Evolutionary conservation across 495 filamentous ascomycete species (phyloP), one percentile per base, ranked within the genome.

Genomic region (Lepidopterella palustris): DNA sequence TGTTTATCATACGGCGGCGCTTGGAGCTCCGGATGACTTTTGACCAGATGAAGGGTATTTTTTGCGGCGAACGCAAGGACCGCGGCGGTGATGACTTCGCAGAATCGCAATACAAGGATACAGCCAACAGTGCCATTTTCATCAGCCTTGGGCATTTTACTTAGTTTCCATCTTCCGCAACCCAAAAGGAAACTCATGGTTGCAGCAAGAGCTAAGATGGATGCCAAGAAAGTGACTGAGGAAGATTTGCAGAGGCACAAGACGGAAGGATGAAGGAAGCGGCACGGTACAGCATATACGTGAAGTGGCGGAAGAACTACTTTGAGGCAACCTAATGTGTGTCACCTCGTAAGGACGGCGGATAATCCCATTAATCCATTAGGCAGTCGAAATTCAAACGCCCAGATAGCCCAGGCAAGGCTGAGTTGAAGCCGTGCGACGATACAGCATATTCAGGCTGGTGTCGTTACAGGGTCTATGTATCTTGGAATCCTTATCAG

Each of bases 101-200:
- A 13, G 20, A 57, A 5, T 31, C 59, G 61, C 3, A 56, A 15
- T 18, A 25, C 1, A 13, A 21, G 58, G 13, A 66, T 28, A 55
- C 63, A 66, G 20, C 50, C 32, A 9, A 50, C n/a, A 13, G 63
- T 66, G 0, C 2, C 21, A 31, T 57, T 35, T 26, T 60, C 60
- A 5, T 57, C 35, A 9, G 29, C 45, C 18, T 28, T 45, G 24
- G 55, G 52, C 56, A 66, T 61, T 27, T 58, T 47, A 3, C 28
- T 29, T 10, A 45, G 55, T 52, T 27, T 31, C 29, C 52, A 60
- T 23, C 61, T 57, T 5, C 42, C 59, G 45, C 50, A 64, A 13
- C 52, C 52, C 11, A 25, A 23, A 1, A 64, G 51, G 29, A 26
- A 57, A n/a, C 21, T 40, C 55, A 58, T 55, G 29, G 24, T 52